Evolutionary conservation across 2,329 filamentous ascomycete species (phyloP), one percentile per base, ranked within the genome.

Genomic region (Colletotrichum noveboracense): DNA sequence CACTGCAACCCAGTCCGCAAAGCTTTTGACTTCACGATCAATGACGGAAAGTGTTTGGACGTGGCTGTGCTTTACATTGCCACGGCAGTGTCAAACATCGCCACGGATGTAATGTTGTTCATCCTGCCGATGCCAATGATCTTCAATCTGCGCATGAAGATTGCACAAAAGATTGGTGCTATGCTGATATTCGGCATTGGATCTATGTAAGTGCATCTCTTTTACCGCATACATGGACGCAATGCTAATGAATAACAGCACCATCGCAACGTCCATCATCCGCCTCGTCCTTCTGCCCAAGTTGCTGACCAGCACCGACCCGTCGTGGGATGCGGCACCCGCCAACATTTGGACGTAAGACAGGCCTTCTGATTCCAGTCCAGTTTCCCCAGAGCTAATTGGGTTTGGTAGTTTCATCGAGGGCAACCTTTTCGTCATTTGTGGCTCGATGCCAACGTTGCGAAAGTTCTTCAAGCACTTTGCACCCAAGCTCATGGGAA

Each of bases 31-130:
- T 66, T 81, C 1, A 78, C 70, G 1, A 77, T 83, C 7, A 77
- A 74, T 38, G 81, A 58, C 74, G 87, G 76, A 75, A 80, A 58
- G 26, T 90, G 88, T 70, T 82, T 90, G 58, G 81, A 88, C 65
- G 83, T 85, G n/a, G 84, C 87, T 14, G 81, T 84, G 2, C 85
- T 90, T 28, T 89, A 89, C 78, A 85, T 90, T 24, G 83, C 85
- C 34, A 89, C 88, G 9, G 87, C 87, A 0, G 85, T 84, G 5
- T 81, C 87, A 14, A 89, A 89, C 71, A 87, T 90, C 61, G 66
- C 85, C 18, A 88, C 87, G 7, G 88, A 90, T 76, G 66, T 90
- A 7, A 77, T 89, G 8, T 84, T 89, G 18, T 88, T 88, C 62
- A 76, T 84, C 2, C 77, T 90, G 5, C 89, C 89, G 0, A 83